A percentile compares a stretch with the other conserved stretches of the same genome.
phyloP scores from a whole-genome alignment of 352 stramenopile genomes.

The Phytophthora litchii region DNA sequence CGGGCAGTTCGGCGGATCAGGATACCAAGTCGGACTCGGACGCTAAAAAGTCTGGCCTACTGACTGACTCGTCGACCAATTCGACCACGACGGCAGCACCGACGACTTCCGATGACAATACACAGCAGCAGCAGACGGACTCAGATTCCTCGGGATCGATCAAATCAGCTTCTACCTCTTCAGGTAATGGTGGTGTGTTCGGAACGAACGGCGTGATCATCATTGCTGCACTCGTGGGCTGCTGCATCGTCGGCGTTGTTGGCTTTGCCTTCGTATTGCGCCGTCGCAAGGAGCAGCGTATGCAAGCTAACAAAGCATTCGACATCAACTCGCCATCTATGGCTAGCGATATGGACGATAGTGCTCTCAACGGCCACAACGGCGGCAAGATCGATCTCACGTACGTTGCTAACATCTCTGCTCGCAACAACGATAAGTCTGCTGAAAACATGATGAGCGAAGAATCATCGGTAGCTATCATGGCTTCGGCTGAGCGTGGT shows the following conservation, averaged over 20 bases:
- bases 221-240: constrained; percentile 43
- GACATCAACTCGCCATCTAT: constrained; percentile 33
- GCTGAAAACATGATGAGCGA: constrained; percentile 40
- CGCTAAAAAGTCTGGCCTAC: constrained; percentile 7
- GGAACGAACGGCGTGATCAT: constrained; percentile 40
- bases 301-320: constrained; percentile 39
- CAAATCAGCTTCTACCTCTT: constrained; percentile 32
- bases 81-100: constrained; percentile 10
- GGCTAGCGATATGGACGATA: constrained; percentile 51
- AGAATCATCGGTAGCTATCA: constrained; percentile 40
- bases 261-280: constrained; percentile 57
- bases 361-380: constrained; percentile 24
- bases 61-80: constrained; percentile 8
- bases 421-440: constrained; percentile 45
- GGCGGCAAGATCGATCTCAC: constrained; percentile 45
- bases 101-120: constrained; percentile 15
- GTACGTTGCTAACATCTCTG: constrained; percentile 57
- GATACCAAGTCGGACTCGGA: not conserved
- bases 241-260: constrained; percentile 44
- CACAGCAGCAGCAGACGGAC: constrained; percentile 5
- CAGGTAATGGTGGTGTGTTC: constrained; percentile 7
- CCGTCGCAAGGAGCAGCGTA: constrained; percentile 43
- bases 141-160: constrained; percentile 12
- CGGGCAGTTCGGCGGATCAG: constrained; percentile 12
- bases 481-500: constrained; percentile 44